Conservation (phyloP, 768 basidiomycete species). For the Termitomyces sp. region DNA sequence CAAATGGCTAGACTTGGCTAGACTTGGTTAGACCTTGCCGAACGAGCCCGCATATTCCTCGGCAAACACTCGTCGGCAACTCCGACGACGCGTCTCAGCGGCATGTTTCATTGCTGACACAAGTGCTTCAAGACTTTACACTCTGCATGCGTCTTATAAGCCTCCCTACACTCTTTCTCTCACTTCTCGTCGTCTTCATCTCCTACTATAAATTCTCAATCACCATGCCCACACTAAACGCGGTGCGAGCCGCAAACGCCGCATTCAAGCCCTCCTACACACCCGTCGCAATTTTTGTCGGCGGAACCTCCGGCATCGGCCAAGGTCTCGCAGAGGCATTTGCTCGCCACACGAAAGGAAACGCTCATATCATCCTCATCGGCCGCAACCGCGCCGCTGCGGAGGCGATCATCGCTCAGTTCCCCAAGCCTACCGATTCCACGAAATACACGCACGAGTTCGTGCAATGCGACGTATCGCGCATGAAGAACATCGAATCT, state of each 20-base stretch:
- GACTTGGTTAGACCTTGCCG: too few species aligned
- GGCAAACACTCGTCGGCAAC: neutral
- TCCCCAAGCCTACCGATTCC: slow-evolving; percentile 28
- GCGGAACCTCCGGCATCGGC: slow-evolving; percentile 41
- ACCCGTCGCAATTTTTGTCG: slow-evolving; percentile 34
- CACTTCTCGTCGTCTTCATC: neutral
- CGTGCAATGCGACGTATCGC: slow-evolving; percentile 40
- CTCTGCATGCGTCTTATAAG: neutral
- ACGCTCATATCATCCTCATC: slow-evolving; percentile 43
- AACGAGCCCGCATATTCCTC: neutral
- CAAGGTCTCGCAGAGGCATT: slow-evolving; percentile 40
- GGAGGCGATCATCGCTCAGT: slow-evolving; percentile 31
- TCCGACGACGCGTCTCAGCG: neutral
- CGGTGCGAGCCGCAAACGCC: slow-evolving; percentile 24
- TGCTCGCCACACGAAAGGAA: slow-evolving; percentile 38
- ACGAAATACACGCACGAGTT: slow-evolving; percentile 32
- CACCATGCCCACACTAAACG: slow-evolving; percentile 19
- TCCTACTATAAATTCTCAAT: neutral
- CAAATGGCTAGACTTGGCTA: too few species aligned
- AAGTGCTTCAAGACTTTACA: neutral
- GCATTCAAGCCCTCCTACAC: slow-evolving; percentile 14
- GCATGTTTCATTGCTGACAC: neutral
- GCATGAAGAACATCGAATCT: slow-evolving; percentile 39
- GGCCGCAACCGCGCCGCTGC: slow-evolving; percentile 48
- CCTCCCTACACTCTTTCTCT: neutral